phyloP scores from a whole-genome alignment of 176 grass and related monocot species.

The Cenchrus fungigraminus region DNA sequence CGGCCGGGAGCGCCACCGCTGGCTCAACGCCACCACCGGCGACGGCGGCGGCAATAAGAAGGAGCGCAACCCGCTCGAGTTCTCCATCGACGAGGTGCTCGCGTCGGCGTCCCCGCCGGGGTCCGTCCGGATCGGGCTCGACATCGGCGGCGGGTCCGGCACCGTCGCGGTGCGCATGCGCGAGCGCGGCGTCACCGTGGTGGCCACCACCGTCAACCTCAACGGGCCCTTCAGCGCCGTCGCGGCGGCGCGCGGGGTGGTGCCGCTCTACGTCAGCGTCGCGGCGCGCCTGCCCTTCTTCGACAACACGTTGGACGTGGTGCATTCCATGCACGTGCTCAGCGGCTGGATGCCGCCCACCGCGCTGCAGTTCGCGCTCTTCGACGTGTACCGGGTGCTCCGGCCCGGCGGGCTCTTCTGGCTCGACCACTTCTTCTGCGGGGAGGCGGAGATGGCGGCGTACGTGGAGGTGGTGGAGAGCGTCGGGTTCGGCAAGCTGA shows the following conservation, averaged over 20 bases:
- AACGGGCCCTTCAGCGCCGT: constrained; percentile 68
- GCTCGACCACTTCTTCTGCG: constrained; percentile 35
- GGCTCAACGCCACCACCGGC: constrained; percentile 35
- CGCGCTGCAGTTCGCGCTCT: constrained; percentile 32
- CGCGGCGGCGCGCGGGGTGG: constrained; percentile 55
- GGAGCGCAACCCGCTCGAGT: not conserved
- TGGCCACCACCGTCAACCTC: constrained; percentile 60
- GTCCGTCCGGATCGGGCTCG: constrained; percentile 56
- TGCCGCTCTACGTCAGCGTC: constrained; percentile 53
- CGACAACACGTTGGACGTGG: constrained; percentile 56
- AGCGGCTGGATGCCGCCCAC: constrained; percentile 55
- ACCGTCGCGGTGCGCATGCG: constrained; percentile 58
- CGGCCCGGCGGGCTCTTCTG: constrained; percentile 43
- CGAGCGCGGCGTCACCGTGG: constrained; percentile 56
- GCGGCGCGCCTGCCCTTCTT: constrained; percentile 52
- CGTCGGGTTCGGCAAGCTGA: not conserved
- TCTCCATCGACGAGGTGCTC: constrained; percentile 59
- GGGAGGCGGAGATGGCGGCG: not conserved
- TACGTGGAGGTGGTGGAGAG: constrained; percentile 29
- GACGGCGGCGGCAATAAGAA: too few species aligned
- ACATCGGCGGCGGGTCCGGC: constrained; percentile 55
- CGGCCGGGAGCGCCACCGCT: constrained; percentile 49
- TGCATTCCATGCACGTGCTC: constrained; percentile 64
- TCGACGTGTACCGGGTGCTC: constrained; percentile 64
- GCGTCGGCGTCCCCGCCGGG: constrained; percentile 18